Evolutionary conservation across 2,329 filamentous ascomycete genomes (phyloP), one percentile per base, ranked within the genome.

Genomic region (Fusarium humuli): DNA sequence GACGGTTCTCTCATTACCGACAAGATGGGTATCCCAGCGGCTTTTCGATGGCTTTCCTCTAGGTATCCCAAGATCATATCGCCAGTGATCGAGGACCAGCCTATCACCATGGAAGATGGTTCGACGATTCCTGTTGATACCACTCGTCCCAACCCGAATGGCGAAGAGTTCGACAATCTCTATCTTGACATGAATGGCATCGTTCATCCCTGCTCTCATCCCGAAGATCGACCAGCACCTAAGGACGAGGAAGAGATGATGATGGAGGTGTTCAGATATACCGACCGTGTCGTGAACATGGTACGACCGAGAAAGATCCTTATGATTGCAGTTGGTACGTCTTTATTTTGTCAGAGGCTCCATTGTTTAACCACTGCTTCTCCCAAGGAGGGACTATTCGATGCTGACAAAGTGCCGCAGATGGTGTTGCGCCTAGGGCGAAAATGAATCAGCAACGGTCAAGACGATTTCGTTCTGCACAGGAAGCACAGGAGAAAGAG

Each of bases 371-470:
- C 12, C 22, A 8, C 18, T 9, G 25, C 14, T 34, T 9, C 3
- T 27, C 20, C 20, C 10, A 25, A n/a, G 12, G 18, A 44, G n/a
- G 5, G 5, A 9, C 5, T 16, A 11, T 13, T 30, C 7, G n/a
- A 59, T 60, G 54, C 78, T 84, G 65, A 81, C 61, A 25, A 58
- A 14, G 10, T 47, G 16, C 22, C 4, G 14, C 46, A 94, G 96
- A 99, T 82, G 96, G 96, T 79, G 96, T 99, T 70, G 96, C 96
- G 7, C 97, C 96, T 48, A 92, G 96, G 80, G 97, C 97, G 63
- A 99, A 99, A 83, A 99, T 99, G 96, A 99, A 99, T 79, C 97
- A 99, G 79, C 96, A 99, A 83, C 93, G 96, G 67, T 97, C 96
- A 44, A 90, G 96, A 80, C 93, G 96, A 76, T 99, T 99, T 83